Evolutionary conservation across 1,284 basidiomycete genomes (phyloP).

Genomic region (Xerocomus minutiporus): DNA sequence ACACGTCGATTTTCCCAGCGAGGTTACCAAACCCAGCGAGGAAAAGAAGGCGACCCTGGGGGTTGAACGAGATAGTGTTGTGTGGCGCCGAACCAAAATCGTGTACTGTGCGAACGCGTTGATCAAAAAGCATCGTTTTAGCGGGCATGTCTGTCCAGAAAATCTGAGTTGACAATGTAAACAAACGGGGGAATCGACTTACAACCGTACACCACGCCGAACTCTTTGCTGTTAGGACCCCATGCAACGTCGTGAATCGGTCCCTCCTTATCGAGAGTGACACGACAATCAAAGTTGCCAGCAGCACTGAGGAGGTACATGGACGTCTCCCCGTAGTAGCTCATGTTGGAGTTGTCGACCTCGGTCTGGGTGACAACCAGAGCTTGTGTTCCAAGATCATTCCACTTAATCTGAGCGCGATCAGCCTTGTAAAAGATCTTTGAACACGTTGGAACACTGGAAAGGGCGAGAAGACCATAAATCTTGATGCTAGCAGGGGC

Average conservation of each 20-base stretch:
- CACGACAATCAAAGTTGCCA: conserved; percentile 93
- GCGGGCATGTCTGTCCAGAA: conserved; percentile 81
- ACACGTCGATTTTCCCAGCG: conserved; percentile 89
- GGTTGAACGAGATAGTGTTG: conserved; percentile 94
- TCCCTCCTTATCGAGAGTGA: conserved; percentile 93
- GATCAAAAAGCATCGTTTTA: conserved; percentile 87
- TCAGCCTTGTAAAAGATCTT: conserved; percentile 98
- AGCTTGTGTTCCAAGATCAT: conserved; percentile 82
- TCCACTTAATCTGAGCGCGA: conserved; percentile 94
- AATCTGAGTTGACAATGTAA: neutral
- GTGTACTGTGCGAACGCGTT: conserved; percentile 82
- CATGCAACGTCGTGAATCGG: conserved; percentile 96
- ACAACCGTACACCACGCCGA: conserved; percentile 95
- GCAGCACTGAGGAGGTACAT: conserved; percentile 91
- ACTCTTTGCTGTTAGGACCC: conserved; percentile 98
- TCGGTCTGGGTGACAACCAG: conserved; percentile 92
- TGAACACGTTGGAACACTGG: conserved; percentile 58
- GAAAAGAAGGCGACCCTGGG: conserved; percentile 82
- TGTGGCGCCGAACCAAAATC: conserved; percentile 88
- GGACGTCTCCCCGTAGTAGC: conserved; percentile 97
- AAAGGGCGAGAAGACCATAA: conserved; percentile 68
- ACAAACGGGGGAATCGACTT: conserved; percentile 33
- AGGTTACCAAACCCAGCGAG: conserved; percentile 96
- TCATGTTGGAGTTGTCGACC: conserved; percentile 95
- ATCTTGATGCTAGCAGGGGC: conserved; percentile 89